phyloP scores from a whole-genome alignment of 768 basidiomycete species.

The Filobasidium floriforme region DNA sequence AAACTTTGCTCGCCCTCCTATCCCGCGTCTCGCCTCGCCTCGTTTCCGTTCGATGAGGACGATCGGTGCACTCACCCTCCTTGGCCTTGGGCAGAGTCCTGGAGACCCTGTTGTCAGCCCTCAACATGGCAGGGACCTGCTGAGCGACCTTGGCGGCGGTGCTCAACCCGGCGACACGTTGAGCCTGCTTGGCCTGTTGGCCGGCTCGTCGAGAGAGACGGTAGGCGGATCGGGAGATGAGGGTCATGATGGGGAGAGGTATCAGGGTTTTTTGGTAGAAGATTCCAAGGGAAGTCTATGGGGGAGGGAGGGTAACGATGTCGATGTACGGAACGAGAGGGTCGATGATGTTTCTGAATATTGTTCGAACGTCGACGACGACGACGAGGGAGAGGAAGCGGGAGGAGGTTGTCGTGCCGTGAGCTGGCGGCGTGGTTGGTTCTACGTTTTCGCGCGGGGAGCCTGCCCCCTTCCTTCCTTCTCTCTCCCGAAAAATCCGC shows the following conservation, averaged over 20 bases:
- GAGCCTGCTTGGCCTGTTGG: slow-evolving; percentile 31
- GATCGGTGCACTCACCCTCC: slow-evolving; percentile 20
- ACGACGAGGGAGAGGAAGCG: neutral
- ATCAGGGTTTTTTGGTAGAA: slow-evolving; percentile 1
- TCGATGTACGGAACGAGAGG: neutral
- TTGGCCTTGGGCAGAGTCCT: slow-evolving; percentile 25
- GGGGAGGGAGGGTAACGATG: neutral
- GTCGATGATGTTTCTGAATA: neutral
- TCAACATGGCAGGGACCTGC: slow-evolving; percentile 29
- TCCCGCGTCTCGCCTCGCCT: neutral
- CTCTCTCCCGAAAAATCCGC: neutral
- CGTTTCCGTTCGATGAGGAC: no score
- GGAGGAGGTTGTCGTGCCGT: neutral
- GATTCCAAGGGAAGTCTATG: neutral
- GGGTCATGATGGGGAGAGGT: slow-evolving; percentile 33
- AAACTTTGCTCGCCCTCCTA: neutral
- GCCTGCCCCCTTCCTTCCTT: neutral
- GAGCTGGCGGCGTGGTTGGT: neutral
- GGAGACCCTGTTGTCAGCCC: slow-evolving; percentile 23
- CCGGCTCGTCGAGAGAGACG: slow-evolving; percentile 42
- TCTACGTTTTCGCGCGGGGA: neutral
- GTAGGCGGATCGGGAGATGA: slow-evolving; percentile 43
- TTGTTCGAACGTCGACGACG: neutral
- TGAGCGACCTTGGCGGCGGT: slow-evolving; percentile 35
- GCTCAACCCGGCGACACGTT: slow-evolving; percentile 37